phyloP scores from a whole-genome alignment of 2,329 filamentous ascomycete genomes.

The Cladophialophora carrionii region DNA sequence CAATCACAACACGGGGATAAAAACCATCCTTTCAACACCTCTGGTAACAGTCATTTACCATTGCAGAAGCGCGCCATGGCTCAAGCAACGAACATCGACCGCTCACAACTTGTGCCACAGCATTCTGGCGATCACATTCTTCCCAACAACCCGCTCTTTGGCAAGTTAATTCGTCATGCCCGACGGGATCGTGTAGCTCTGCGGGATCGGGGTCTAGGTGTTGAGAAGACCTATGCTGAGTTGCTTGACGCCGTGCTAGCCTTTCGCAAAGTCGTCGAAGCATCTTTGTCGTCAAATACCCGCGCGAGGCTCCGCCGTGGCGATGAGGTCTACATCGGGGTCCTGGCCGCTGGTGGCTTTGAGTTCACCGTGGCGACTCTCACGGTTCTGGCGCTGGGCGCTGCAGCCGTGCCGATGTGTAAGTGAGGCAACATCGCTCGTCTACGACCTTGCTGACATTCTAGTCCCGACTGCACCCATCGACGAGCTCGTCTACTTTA shows the following conservation, averaged over 20 bases:
- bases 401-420: constrained; percentile 44
- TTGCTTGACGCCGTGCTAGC: neutral
- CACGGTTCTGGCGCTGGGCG: constrained; percentile 41
- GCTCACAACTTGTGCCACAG: constrained; percentile 6
- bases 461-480: constrained; percentile 5
- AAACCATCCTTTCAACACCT: constrained; percentile 8
- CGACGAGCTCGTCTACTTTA: constrained; percentile 2
- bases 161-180: constrained; percentile 9
- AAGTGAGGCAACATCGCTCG: neutral
- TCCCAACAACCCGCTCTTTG: constrained; percentile 10
- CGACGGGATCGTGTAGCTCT: constrained; percentile 2
- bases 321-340: constrained; percentile 41
- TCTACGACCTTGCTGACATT: constrained; percentile 2
- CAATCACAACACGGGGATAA: constrained; percentile 4
- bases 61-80: constrained; percentile 6
- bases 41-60: neutral
- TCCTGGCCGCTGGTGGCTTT: constrained; percentile 43
- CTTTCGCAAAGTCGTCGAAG: constrained; percentile 1
- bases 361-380: constrained; percentile 43
- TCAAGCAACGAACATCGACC: constrained; percentile 11
- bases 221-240: constrained; percentile 14
- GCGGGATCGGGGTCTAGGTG: constrained; percentile 2
- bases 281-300: neutral
- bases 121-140: constrained; percentile 11
- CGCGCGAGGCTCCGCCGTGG: constrained; percentile 6